Evolutionary conservation across 305 asterid species (phyloP).

Genomic region (Andrographis paniculata): DNA sequence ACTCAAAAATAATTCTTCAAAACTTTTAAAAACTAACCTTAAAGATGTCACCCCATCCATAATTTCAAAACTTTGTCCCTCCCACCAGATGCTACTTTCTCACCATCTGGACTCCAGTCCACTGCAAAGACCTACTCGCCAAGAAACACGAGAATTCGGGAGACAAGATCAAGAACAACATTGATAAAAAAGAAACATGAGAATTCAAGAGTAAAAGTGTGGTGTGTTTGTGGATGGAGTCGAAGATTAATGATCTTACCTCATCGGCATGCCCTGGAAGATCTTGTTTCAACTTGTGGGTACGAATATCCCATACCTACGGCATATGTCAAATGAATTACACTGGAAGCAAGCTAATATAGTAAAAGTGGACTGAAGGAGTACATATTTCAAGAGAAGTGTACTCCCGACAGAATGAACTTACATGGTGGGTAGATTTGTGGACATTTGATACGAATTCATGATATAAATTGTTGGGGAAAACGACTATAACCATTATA

Average conservation of each 20-base stretch:
- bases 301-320: slow-evolving; percentile 86
- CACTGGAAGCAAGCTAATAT: neutral
- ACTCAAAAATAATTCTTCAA: too few species aligned
- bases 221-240: neutral
- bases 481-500: too few species aligned
- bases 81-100: slow-evolving; percentile 97
- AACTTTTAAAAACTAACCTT: too few species aligned
- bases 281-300: slow-evolving; percentile 82
- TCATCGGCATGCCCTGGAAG: slow-evolving; percentile 99
- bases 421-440: too few species aligned
- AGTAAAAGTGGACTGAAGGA: neutral
- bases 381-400: too few species aligned
- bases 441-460: too few species aligned
- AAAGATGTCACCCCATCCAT: too few species aligned
- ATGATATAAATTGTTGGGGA: too few species aligned
- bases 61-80: slow-evolving; percentile 76
- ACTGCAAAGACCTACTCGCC: slow-evolving; percentile 74
- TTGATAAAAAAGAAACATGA: neutral
- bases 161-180: neutral
- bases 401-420: too few species aligned
- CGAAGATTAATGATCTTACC: slow-evolving; percentile 50
- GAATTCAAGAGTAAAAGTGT: too few species aligned
- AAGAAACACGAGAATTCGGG: neutral
- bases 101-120: slow-evolving; percentile 99
- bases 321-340: neutral